Evolutionary conservation across 352 stramenopile species (phyloP).

Genomic region (Pythium phragmiticola): DNA sequence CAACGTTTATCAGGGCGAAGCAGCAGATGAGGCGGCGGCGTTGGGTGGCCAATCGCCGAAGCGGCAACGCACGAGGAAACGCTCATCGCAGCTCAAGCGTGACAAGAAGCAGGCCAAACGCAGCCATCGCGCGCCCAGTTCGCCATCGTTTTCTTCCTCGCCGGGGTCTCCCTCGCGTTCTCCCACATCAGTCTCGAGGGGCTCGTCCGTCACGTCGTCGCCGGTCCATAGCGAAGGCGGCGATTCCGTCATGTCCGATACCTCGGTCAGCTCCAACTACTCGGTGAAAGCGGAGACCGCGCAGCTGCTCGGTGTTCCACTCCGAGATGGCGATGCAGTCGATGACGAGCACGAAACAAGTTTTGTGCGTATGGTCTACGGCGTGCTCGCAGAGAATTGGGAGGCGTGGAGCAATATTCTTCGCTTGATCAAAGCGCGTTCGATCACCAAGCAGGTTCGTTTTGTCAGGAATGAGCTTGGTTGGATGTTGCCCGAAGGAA

Average conservation of each 20-base stretch:
- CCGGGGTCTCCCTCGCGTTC: slow-evolving; percentile 70
- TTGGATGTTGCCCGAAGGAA: neutral
- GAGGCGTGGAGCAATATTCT: slow-evolving; percentile 83
- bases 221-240: slow-evolving; percentile 62
- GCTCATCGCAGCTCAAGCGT: slow-evolving; percentile 81
- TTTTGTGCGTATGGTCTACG: slow-evolving; percentile 71
- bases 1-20: slow-evolving; percentile 84
- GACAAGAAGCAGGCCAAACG: slow-evolving; percentile 77
- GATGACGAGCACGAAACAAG: slow-evolving; percentile 48
- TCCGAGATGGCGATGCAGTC: slow-evolving; percentile 61
- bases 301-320: slow-evolving; percentile 74
- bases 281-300: slow-evolving; percentile 77
- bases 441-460: slow-evolving; percentile 66
- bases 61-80: slow-evolving; percentile 77
- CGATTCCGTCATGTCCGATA: slow-evolving; percentile 56
- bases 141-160: slow-evolving; percentile 67
- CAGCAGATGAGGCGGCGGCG: slow-evolving; percentile 79
- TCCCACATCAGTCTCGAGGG: slow-evolving; percentile 50
- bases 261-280: slow-evolving; percentile 69
- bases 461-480: neutral
- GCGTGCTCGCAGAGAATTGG: slow-evolving; percentile 82
- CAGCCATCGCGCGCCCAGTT: slow-evolving; percentile 58
- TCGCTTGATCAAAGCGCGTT: slow-evolving; percentile 68
- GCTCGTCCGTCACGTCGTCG: slow-evolving; percentile 51
- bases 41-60: slow-evolving; percentile 77